Evolutionary conservation across 768 basidiomycete genomes (phyloP), one percentile per base, ranked within the genome.

Genomic region (Xerocomus brunneocitrinus): DNA sequence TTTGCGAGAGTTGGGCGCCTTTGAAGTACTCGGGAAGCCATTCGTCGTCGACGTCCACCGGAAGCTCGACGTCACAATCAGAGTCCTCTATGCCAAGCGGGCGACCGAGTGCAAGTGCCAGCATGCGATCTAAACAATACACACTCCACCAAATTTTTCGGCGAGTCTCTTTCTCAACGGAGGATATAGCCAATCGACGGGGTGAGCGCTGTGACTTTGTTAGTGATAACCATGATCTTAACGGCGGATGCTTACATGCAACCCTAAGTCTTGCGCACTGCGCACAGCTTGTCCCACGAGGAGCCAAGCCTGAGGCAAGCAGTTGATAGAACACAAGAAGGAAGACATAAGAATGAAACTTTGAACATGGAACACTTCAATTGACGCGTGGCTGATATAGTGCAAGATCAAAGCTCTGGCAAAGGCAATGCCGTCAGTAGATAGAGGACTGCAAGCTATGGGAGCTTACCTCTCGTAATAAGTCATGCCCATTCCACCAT

Each of bases 141-240:
- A 94, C 89, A 40, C 88, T 84, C 91, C 93, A 95, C 93, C 93
- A 95, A 47, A 94, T 86, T 72, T 94, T 92, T 57, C 87, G 78
- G 30, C 91, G 82, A 0, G 90, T 89, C 70, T 95, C 91, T 70
- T 92, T 95, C 69, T 95, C 90, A 38, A 89, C 80, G 35, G 85
- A 74, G 19, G 82, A 73, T 34, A 93, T 75, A 16, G 76, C 65
- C 43, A 94, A 77, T 42, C 89, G 81, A 47, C 86, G 82, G 4
- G 91, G 87, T 3, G 91, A 91, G 53, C 93, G 87, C 91, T 94
- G 59, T 36, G 19, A 39, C 41, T 47, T 47, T 51, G 60, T 65
- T 52, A 66, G 57, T 34, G 56, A 57, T 25, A 19, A 41, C 53
- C 52, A 31, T 35, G 22, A 41, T 32, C 49, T 47, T 49, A 22